Conservation (phyloP, 352 stramenopile genomes). For the Globisporangium iwayamae region DNA sequence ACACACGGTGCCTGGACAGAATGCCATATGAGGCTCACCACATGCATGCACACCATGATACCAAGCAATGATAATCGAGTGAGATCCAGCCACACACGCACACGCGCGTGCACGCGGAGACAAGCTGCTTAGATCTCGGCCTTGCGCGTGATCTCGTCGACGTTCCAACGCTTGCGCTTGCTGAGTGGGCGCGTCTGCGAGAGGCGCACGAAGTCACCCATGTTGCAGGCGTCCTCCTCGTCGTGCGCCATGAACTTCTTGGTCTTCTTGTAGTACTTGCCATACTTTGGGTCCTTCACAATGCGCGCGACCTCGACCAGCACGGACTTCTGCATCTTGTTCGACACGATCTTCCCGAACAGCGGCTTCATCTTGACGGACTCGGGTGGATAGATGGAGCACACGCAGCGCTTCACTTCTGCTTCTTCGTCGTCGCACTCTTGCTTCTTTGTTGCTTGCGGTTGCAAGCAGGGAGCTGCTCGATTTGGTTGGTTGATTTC, state of each 20-base stretch:
- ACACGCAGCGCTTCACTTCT: background rate
- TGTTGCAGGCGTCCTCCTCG: conserved; percentile 91
- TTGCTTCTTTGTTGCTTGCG: background rate
- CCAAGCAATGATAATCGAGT: background rate
- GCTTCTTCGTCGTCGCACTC: background rate
- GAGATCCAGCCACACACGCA: background rate
- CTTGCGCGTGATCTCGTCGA: conserved; percentile 87
- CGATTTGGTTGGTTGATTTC: conserved; percentile 26
- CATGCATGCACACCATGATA: background rate
- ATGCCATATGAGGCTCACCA: background rate
- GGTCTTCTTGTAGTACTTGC: conserved; percentile 94
- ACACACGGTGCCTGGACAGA: background rate
- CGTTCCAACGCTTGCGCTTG: conserved; percentile 88
- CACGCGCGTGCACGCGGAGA: background rate
- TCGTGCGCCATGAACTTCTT: conserved; percentile 98
- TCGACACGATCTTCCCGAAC: conserved; percentile 94
- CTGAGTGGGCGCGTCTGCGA: conserved; percentile 73
- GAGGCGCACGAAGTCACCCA: conserved; percentile 84
- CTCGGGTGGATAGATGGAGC: background rate
- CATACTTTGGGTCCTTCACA: conserved; percentile 92
- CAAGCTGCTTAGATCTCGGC: conserved; percentile 60
- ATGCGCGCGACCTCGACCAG: conserved; percentile 94
- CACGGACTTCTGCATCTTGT: conserved; percentile 97
- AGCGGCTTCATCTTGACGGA: conserved; percentile 85
- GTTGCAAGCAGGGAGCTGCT: background rate